A percentile compares a stretch with the other conserved stretches of the same genome.
phyloP scores from a whole-genome alignment of 169 alveolate species.

The Plasmodium blacklocki region DNA sequence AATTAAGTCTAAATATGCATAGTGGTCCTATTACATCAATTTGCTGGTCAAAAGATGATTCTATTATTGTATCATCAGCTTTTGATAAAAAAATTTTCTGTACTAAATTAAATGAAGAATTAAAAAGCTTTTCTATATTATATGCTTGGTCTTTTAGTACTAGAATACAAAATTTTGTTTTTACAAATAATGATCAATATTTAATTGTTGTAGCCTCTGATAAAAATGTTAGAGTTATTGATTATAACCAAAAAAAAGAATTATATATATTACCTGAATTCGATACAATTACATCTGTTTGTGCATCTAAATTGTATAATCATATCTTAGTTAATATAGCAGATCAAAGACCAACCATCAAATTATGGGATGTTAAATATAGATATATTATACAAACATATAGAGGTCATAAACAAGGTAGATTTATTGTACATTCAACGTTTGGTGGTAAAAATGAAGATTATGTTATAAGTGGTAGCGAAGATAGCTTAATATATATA shows the following conservation, averaged over 20 bases:
- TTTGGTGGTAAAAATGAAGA: slow-evolving; percentile 90
- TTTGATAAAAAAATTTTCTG: slow-evolving; percentile 79
- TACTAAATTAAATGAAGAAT: slow-evolving; percentile 64
- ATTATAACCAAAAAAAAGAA: slow-evolving; percentile 72
- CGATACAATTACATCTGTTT: slow-evolving; percentile 80
- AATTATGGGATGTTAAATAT: slow-evolving; percentile 86
- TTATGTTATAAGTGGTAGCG: slow-evolving; percentile 90
- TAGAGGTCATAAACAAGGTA: slow-evolving; percentile 89
- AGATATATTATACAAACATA: slow-evolving; percentile 85
- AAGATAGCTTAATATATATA: slow-evolving; percentile 89
- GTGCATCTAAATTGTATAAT: slow-evolving; percentile 78
- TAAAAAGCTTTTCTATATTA: slow-evolving; percentile 64
- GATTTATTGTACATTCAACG: slow-evolving; percentile 87
- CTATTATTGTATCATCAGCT: slow-evolving; percentile 78
- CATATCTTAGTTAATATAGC: slow-evolving; percentile 85
- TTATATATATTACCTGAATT: slow-evolving; percentile 80
- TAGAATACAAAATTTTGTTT: slow-evolving; percentile 78
- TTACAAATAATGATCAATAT: slow-evolving; percentile 80
- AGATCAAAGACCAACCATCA: slow-evolving; percentile 82
- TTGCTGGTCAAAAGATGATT: slow-evolving; percentile 80
- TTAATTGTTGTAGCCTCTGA: slow-evolving; percentile 82
- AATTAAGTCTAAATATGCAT: slow-evolving; percentile 78
- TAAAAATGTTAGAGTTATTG: slow-evolving; percentile 78
- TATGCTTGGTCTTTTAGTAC: slow-evolving; percentile 79
- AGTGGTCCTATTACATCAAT: slow-evolving; percentile 77